Evolutionary conservation across 1,139 yeast species (phyloP).

Genomic region (Suhomyces terraborum): DNA sequence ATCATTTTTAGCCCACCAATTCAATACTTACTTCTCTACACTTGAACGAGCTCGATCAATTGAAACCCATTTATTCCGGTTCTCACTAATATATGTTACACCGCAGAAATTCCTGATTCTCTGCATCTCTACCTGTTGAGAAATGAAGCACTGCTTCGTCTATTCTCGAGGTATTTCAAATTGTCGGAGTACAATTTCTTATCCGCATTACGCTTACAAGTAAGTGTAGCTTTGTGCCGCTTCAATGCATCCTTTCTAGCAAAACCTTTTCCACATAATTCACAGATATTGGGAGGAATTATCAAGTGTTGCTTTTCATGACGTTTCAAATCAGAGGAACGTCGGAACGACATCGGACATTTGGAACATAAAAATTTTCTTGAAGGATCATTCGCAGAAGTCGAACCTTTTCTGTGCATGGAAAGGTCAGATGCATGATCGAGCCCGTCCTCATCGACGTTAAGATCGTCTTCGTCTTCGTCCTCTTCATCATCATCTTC

Average conservation of each 20-base stretch:
- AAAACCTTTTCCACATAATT: slow-evolving; percentile 76
- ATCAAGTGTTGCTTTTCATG: slow-evolving; percentile 62
- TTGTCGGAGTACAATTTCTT: slow-evolving; percentile 44
- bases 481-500: slow-evolving; percentile 17
- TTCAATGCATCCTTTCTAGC: slow-evolving; percentile 80
- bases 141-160: slow-evolving; percentile 7
- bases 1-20: too few species aligned
- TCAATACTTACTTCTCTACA: too few species aligned
- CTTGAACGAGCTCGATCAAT: too few species aligned
- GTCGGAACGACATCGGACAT: slow-evolving; percentile 59
- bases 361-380: slow-evolving; percentile 47
- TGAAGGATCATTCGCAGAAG: slow-evolving; percentile 18
- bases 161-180: slow-evolving; percentile 30
- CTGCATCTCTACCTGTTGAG: slow-evolving; percentile 5
- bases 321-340: slow-evolving; percentile 65
- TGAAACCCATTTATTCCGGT: not conserved
- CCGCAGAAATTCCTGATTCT: slow-evolving; percentile 1
- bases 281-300: slow-evolving; percentile 69
- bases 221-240: slow-evolving; percentile 69
- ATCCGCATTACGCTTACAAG: slow-evolving; percentile 69
- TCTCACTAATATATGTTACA: slow-evolving; percentile 1
- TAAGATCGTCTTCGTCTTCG: too few species aligned
- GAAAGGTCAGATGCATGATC: too few species aligned
- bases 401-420: not conserved
- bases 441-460: too few species aligned